phyloP scores from a whole-genome alignment of 768 basidiomycete species.

The Pholiota microspora region DNA sequence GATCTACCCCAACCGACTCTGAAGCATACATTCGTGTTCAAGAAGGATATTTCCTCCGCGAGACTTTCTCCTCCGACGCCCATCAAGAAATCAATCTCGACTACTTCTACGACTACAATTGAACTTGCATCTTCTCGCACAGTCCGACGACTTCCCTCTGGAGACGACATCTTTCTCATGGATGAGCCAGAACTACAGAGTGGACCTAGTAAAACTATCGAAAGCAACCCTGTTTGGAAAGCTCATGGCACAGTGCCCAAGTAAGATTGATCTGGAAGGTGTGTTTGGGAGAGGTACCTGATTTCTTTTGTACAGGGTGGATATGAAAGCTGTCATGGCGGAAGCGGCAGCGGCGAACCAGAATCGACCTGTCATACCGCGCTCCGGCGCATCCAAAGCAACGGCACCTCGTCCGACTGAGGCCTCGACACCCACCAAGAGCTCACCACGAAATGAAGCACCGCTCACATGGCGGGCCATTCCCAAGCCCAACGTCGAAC shows the following conservation, averaged over 20 bases:
- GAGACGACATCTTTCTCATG: slow-evolving; percentile 80
- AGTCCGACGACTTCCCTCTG: slow-evolving; percentile 35
- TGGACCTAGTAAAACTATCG: slow-evolving; percentile 15
- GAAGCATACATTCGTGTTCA: slow-evolving; percentile 19
- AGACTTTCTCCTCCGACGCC: slow-evolving; percentile 11
- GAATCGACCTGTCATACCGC: slow-evolving; percentile 12
- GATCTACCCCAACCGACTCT: slow-evolving; percentile 65
- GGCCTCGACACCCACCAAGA: background rate
- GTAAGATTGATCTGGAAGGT: too few species aligned
- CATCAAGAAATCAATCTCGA: slow-evolving; percentile 13
- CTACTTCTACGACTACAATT: slow-evolving; percentile 21
- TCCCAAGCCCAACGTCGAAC: background rate
- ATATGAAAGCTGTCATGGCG: slow-evolving; percentile 86
- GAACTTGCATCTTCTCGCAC: slow-evolving; percentile 18
- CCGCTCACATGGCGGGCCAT: slow-evolving; percentile 7
- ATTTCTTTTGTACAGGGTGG: slow-evolving; percentile 55
- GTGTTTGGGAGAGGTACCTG: too few species aligned
- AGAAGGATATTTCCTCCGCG: slow-evolving; percentile 12
- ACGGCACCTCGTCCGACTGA: background rate
- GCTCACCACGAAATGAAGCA: background rate
- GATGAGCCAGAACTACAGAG: slow-evolving; percentile 58
- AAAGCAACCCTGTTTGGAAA: slow-evolving; percentile 44
- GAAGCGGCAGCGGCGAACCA: slow-evolving; percentile 47
- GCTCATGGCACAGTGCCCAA: slow-evolving; percentile 41
- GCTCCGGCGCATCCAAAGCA: background rate